Conservation (phyloP, 495 filamentous ascomycete genomes). For the Penicillium longicatenatum region DNA sequence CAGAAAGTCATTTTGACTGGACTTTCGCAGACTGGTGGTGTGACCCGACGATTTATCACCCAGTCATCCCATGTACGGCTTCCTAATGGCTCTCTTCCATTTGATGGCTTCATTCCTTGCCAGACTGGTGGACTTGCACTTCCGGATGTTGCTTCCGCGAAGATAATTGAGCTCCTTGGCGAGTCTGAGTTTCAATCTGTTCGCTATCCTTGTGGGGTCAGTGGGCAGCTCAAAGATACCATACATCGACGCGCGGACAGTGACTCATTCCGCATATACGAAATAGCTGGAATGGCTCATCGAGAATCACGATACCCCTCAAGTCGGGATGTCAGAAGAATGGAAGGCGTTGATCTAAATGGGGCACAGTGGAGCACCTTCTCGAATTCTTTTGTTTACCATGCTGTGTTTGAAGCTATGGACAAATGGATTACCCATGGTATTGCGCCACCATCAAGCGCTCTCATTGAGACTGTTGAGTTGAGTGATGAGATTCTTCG, state of each 20-base stretch:
- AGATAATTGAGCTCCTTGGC: constrained; percentile 13
- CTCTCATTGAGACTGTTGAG: not conserved
- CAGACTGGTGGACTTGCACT: constrained; percentile 10
- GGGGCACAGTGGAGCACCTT: constrained; percentile 14
- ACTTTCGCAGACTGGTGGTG: constrained; percentile 11
- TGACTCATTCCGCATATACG: constrained; percentile 11
- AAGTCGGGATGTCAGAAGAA: not conserved
- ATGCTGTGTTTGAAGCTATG: constrained; percentile 17
- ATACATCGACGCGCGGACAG: constrained; percentile 12
- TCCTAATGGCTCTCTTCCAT: constrained; percentile 8
- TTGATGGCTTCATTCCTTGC: constrained; percentile 15
- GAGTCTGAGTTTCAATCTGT: constrained; percentile 5
- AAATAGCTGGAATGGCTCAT: constrained; percentile 16
- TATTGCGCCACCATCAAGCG: not conserved
- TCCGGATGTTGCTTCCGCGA: constrained; percentile 4
- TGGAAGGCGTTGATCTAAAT: not conserved
- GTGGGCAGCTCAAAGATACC: not conserved
- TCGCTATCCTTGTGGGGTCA: not conserved
- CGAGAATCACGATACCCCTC: constrained; percentile 13
- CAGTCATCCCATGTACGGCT: constrained; percentile 9
- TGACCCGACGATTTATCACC: constrained; percentile 11
- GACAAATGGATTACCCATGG: constrained; percentile 9
- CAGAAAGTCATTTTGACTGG: constrained; percentile 9
- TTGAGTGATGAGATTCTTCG: constrained; percentile 6
- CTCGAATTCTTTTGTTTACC: constrained; percentile 10